Conservation (phyloP, 768 basidiomycete species). For the Porphyrellus cyaneotinctus region DNA sequence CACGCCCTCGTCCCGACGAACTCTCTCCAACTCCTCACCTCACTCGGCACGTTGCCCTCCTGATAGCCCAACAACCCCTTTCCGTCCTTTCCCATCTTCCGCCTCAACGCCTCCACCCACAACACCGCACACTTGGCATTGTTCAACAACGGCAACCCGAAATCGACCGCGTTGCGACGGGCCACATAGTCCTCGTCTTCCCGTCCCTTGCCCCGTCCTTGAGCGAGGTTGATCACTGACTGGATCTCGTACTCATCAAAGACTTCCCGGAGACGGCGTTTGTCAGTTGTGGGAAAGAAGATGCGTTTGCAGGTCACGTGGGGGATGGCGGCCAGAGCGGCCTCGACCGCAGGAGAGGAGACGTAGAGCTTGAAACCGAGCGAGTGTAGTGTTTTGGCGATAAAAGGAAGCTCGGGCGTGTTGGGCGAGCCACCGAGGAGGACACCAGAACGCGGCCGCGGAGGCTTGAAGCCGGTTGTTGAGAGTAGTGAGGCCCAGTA, state of each 20-base stretch:
- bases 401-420: constrained; percentile 79
- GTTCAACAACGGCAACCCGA: constrained; percentile 88
- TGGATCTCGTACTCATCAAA: constrained; percentile 94
- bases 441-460: constrained; percentile 78
- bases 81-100: constrained; percentile 75
- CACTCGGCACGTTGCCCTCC: constrained; percentile 85
- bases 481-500: constrained; percentile 95
- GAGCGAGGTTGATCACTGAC: constrained; percentile 89
- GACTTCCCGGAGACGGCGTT: constrained; percentile 89
- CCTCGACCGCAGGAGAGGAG: constrained; percentile 74
- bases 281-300: constrained; percentile 95
- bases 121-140: constrained; percentile 85
- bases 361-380: constrained; percentile 96
- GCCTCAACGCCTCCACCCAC: constrained; percentile 84
- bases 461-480: constrained; percentile 93
- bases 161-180: constrained; percentile 93
- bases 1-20: constrained; percentile 74
- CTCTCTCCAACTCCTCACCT: constrained; percentile 90
- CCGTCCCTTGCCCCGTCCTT: constrained; percentile 66
- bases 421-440: constrained; percentile 88
- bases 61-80: constrained; percentile 63
- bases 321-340: constrained; percentile 72
- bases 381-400: constrained; percentile 76
- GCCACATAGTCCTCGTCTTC: constrained; percentile 97
- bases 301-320: constrained; percentile 84